Conservation (phyloP, 2,329 filamentous ascomycete species). For the Knufia fluminis region DNA sequence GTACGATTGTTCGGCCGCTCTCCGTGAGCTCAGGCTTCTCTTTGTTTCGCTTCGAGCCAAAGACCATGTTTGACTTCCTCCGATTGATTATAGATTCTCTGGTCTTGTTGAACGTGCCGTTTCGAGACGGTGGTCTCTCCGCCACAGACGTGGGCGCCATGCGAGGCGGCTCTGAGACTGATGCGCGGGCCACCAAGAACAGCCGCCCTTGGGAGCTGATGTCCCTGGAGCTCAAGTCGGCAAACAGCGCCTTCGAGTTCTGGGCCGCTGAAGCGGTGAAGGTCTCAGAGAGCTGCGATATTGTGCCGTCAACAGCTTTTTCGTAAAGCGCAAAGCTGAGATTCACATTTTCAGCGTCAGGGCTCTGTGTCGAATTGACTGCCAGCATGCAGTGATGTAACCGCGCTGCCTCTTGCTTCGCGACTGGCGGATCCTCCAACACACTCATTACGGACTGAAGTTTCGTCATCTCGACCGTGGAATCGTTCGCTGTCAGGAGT, state of each 20-base stretch:
- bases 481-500: conserved; percentile 84
- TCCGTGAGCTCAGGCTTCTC: conserved; percentile 25
- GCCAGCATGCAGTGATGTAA: conserved; percentile 60
- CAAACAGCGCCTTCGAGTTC: conserved; percentile 75
- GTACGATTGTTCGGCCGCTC: conserved; percentile 21
- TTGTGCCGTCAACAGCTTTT: conserved; percentile 54
- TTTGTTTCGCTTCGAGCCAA: conserved; percentile 19
- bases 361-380: conserved; percentile 70
- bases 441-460: conserved; percentile 95
- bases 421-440: conserved; percentile 68
- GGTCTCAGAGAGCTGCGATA: conserved; percentile 68
- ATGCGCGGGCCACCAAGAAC: conserved; percentile 74
- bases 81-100: conserved; percentile 24
- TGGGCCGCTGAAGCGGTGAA: conserved; percentile 59
- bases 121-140: conserved; percentile 20
- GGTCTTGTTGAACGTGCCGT: conserved; percentile 19
- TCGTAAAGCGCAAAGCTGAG: conserved; percentile 70
- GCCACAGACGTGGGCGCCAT: conserved; percentile 11
- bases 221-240: conserved; percentile 72
- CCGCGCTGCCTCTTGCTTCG: conserved; percentile 56
- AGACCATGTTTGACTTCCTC: conserved; percentile 37
- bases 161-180: conserved; percentile 46
- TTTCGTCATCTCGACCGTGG: conserved; percentile 79
- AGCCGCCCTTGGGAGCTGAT: conserved; percentile 55
- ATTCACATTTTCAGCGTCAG: conserved; percentile 64